Evolutionary conservation across 129 eudicot species (phyloP), one percentile per base, ranked within the genome.

Genomic region (Arctium minus): DNA sequence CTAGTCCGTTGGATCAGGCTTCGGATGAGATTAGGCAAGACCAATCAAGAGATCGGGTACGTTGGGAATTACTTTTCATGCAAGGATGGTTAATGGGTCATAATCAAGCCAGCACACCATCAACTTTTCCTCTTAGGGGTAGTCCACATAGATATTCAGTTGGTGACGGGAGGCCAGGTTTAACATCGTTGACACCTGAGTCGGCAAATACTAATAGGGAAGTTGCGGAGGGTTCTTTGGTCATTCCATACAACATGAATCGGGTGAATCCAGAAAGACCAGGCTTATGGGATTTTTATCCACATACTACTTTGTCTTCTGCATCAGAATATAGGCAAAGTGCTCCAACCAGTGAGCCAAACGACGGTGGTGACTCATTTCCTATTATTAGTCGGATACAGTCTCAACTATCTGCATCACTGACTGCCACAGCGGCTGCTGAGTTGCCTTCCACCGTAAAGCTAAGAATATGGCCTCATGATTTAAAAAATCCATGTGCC

Each of bases 41-140:
- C 75, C 85, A 81, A 22, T 77, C 80, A 35, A 85, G 88, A 73
- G 91, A 91, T 75, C 92, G 89, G 22, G 82, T 91, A 83, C 85
- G 85, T 72, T 91, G 93, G 93, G 95, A 89, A 79, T 74, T 91
- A 76, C 91, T 91, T 6, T 91, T 91, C 33, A 85, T 89, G 87
- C 96, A 89, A 84, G 96, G 96, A 50, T 91, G 96, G 96, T 81
- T 91, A 78, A 86, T 89, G 82, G 96, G 93, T 82, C 96, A 91
- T 76, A 83, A 83, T 36, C 94, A 91, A 89, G 91, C 82, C n/a
- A 86, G 86, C 62, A 79, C 84, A 32, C 82, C 88, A 50, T 77
- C 89, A 29, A 67, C 46, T 76, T 83, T 82, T 38, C 91, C 94
- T 71, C 70, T 64, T 60, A 81, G 83, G 76, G 78, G 85, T 77